Conservation (phyloP, 2,329 filamentous ascomycete species). For the Cercospora sojina region DNA sequence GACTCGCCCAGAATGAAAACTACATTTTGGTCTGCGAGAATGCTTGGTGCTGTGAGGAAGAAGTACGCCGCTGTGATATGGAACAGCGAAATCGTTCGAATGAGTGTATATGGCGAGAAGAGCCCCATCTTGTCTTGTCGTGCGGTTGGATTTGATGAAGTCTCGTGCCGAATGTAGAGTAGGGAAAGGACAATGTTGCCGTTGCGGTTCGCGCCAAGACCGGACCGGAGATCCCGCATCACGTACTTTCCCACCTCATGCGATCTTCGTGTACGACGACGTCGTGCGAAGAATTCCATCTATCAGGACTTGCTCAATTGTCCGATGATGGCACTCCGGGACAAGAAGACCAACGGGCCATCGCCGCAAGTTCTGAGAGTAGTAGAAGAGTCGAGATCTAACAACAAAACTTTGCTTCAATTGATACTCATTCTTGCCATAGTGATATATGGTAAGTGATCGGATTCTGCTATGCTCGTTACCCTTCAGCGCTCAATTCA, state of each 20-base stretch:
- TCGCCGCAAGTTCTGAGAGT: slow-evolving; percentile 10
- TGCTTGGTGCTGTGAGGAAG: slow-evolving; percentile 71
- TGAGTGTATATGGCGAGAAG: slow-evolving; percentile 75
- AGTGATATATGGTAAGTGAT: slow-evolving; percentile 8
- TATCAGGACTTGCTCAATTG: neutral
- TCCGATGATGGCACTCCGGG: neutral
- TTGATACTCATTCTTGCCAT: slow-evolving; percentile 19
- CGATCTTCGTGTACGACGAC: neutral
- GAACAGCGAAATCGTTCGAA: slow-evolving; percentile 78
- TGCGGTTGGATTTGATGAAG: neutral
- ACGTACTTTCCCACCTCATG: neutral
- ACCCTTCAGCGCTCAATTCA: neutral
- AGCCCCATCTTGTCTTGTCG: slow-evolving; percentile 66
- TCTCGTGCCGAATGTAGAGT: neutral
- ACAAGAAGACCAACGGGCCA: slow-evolving; percentile 7
- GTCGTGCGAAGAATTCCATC: neutral
- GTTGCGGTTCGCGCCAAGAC: slow-evolving; percentile 1
- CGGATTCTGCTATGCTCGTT: too few relatives aligned
- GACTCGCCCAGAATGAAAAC: slow-evolving; percentile 80
- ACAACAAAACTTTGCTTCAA: slow-evolving; percentile 17
- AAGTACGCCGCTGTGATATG: slow-evolving; percentile 82
- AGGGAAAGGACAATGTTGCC: neutral
- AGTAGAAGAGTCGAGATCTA: slow-evolving; percentile 20
- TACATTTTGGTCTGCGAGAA: slow-evolving; percentile 74
- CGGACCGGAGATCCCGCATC: neutral